Evolutionary conservation across 2,329 filamentous ascomycete genomes (phyloP).

Genomic region (Hymenotorrendiella dingleyae): DNA sequence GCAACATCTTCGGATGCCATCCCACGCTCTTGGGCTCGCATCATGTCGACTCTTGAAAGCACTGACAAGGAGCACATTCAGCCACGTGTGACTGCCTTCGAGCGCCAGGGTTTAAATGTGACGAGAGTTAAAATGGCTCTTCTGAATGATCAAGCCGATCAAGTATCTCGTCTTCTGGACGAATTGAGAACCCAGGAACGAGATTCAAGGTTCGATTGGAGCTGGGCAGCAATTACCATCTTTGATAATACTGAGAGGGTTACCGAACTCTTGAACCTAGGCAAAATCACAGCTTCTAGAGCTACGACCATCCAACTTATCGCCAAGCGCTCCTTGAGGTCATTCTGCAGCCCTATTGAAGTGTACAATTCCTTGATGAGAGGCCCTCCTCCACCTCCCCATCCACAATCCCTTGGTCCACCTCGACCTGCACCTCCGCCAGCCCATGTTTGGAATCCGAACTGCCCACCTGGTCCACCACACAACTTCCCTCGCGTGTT

Average conservation of each 20-base stretch:
- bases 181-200: conserved; percentile 12
- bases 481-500: too few species aligned
- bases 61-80: conserved; percentile 2
- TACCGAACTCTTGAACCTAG: neutral
- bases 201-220: conserved; percentile 23
- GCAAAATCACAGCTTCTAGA: neutral
- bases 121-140: conserved; percentile 17
- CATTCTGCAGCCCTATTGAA: conserved; percentile 8
- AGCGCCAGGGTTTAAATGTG: conserved; percentile 7
- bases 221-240: conserved; percentile 17
- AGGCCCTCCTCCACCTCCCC: neutral
- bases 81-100: conserved; percentile 11
- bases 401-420: neutral
- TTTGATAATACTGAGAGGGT: conserved; percentile 10
- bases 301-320: conserved; percentile 18
- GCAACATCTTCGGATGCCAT: neutral
- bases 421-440: neutral
- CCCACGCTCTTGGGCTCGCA: conserved; percentile 10
- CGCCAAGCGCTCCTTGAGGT: conserved; percentile 13
- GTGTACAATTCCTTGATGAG: conserved; percentile 12
- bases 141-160: conserved; percentile 16
- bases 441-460: neutral
- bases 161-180: conserved; percentile 20
- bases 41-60: conserved; percentile 14
- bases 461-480: too few species aligned